A percentile compares a stretch with the other conserved stretches of the same genome.
These are phyloP conservation scores for Aspergillaceae sp. DNA, from an alignment of 2,329 filamentous ascomycete genomes.

Conservation along the genomic window DNA sequence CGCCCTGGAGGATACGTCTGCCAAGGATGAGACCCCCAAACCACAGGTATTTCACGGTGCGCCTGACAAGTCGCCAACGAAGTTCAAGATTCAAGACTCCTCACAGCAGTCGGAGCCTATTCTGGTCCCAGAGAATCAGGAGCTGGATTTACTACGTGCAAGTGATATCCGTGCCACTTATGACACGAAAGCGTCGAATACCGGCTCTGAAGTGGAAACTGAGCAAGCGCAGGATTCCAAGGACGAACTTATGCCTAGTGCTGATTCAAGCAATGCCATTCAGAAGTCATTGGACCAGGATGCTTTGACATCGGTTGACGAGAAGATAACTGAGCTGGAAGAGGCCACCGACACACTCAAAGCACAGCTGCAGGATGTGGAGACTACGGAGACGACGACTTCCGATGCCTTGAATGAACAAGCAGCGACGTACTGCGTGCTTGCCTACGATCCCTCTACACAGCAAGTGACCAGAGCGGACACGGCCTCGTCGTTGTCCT, in stretches of 20 bases:
- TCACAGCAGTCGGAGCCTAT: constrained; percentile 2
- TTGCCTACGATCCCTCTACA: constrained; percentile 29
- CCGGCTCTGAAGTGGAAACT: constrained; percentile 11
- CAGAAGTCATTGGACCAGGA: constrained; percentile 12
- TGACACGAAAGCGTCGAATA: constrained; percentile 12
- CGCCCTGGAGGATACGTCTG: too few species aligned
- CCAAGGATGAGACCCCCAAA: too few species aligned
- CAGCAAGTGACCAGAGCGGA: constrained; percentile 23
- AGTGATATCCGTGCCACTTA: constrained; percentile 29
- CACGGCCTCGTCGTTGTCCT: constrained; percentile 24
- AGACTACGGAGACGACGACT: too few species aligned
- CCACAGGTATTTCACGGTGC: too few species aligned
- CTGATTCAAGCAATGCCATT: constrained; percentile 7
- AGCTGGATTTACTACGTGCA: constrained; percentile 26
- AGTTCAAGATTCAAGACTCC: not conserved
- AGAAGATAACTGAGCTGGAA: constrained; percentile 1
- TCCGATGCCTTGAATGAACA: not conserved
- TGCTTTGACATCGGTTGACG: constrained; percentile 1
- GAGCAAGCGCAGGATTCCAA: constrained; percentile 10
- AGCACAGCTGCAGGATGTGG: constrained; percentile 1
- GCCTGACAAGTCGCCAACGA: not conserved
- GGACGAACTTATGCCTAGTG: constrained; percentile 14
- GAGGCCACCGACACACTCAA: constrained; percentile 7
- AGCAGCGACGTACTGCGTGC: constrained; percentile 23
- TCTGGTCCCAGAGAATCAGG: constrained; percentile 14